Percentiles rank a stretch among this genome's conserved stretches.
Conservation (phyloP, 2,329 filamentous ascomycete genomes). For the Aspergillus sp. region DNA sequence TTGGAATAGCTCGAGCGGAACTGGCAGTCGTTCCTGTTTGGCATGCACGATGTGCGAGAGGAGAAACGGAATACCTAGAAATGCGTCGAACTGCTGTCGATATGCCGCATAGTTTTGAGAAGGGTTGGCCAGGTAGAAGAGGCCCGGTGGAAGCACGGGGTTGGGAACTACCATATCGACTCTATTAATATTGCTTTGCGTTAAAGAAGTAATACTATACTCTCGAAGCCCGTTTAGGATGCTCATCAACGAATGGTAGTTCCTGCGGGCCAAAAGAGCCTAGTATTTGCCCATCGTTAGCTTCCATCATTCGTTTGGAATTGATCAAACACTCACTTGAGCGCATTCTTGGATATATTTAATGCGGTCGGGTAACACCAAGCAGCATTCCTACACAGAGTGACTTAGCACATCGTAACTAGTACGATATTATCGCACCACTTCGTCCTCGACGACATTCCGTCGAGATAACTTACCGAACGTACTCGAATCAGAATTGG, state of each 20-base stretch:
- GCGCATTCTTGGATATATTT: conserved; percentile 26
- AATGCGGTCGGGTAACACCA: conserved; percentile 24
- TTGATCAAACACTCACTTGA: conserved; percentile 16
- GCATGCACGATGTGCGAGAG: conserved; percentile 29
- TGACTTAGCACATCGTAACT: conserved; percentile 25
- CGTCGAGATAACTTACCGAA: conserved; percentile 20
- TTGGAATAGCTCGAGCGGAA: conserved; percentile 21
- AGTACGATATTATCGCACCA: conserved; percentile 12
- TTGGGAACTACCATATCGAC: conserved; percentile 14
- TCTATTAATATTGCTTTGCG: conserved; percentile 6
- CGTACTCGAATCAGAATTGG: conserved; percentile 17
- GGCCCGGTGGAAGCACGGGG: conserved; percentile 15
- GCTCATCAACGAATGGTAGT: conserved; percentile 31
- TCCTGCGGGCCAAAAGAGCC: conserved; percentile 18
- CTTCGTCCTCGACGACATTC: conserved; percentile 15
- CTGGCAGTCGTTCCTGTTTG: conserved; percentile 17
- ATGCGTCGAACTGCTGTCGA: conserved; percentile 21
- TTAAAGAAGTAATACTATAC: conserved; percentile 19
- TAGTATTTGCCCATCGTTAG: conserved; percentile 9
- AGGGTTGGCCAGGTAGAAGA: conserved; percentile 19
- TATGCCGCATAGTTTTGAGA: conserved; percentile 27
- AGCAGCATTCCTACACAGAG: conserved; percentile 31
- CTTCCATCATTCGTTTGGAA: too few relatives aligned
- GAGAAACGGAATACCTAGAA: conserved; percentile 31
- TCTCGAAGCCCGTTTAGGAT: conserved; percentile 29